Conservation (phyloP, 768 basidiomycete species). For the Rhizopogon sp. region DNA sequence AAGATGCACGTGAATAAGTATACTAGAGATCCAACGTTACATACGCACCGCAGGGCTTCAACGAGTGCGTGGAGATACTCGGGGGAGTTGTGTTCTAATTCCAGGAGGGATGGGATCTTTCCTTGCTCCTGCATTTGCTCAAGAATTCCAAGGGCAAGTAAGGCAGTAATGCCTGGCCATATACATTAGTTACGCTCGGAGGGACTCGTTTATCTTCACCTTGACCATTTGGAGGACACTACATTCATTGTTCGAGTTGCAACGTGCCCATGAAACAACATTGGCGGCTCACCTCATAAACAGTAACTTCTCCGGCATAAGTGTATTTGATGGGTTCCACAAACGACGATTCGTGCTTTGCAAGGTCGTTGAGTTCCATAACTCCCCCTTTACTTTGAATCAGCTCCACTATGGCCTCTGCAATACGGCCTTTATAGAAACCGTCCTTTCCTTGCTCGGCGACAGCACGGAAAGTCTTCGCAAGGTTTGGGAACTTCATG, state of each 20-base stretch:
- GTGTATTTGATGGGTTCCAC: constrained; percentile 92
- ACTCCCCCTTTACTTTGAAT: constrained; percentile 84
- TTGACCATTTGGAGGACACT: constrained; percentile 98
- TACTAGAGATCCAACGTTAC: background rate
- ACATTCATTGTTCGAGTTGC: background rate
- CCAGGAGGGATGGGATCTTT: constrained; percentile 59
- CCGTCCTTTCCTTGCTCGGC: constrained; percentile 83
- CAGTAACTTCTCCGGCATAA: constrained; percentile 77
- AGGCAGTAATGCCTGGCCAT: constrained; percentile 72
- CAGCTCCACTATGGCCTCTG: constrained; percentile 84
- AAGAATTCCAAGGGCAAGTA: constrained; percentile 89
- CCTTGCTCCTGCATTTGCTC: constrained; percentile 80
- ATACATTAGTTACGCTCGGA: background rate
- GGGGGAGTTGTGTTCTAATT: constrained; percentile 87
- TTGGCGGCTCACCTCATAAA: constrained; percentile 71
- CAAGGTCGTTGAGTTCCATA: constrained; percentile 92
- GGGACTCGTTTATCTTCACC: constrained; percentile 33
- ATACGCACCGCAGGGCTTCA: constrained; percentile 70
- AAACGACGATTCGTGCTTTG: constrained; percentile 69
- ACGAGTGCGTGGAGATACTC: constrained; percentile 86
- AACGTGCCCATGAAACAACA: background rate
- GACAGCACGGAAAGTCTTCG: constrained; percentile 75
- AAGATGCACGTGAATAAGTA: constrained; percentile 2
- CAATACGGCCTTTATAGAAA: constrained; percentile 90
- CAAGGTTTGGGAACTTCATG: constrained; percentile 76